Evolutionary conservation across 345 rosid species (phyloP), one percentile per base, ranked within the genome.

Genomic region (Gossypium thurberi): DNA sequence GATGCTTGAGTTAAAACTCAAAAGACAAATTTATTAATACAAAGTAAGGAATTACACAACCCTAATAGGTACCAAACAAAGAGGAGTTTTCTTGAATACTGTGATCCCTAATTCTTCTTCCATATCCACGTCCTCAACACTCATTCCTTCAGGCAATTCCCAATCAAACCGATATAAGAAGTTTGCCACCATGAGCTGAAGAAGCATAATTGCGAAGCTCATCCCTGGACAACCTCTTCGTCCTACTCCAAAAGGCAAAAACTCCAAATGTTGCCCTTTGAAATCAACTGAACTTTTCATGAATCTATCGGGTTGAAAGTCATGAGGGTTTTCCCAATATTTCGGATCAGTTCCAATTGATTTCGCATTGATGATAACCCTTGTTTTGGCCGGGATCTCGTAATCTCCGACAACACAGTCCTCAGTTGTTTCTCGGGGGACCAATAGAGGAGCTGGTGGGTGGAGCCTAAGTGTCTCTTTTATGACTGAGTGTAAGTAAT

Each of bases 201-300:
- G 65, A 51, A 85, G 17, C 58, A 72, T 60, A n/a, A 78, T 43
- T 1, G 80, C 86, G 7, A 89, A 79, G 33, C 74, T 77, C 0
- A 77, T 62, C n/a, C 90, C 94, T 0, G 94, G 94, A 53, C 94
- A 89, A 26, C 82, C 84, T 43, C 94, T 79, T 20, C 97, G 77
- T 2, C 97, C 92, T 1, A 79, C 66, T 20, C 94, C 92, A 50
- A 91, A 89, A 2, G 94, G 89, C 23, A 85, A 71, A 5, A 84
- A 15, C 77, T 87, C 89, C 33, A 77, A 91, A 68, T 85, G 53
- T 46, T 80, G 74, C 33, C 93, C 91, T 51, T 15, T 86, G 51
- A 78, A 88, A 70, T 91, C 91, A 13, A 84, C 17, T 3, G 82
- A 46, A 37, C 71, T 81, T 2, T 74, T 72, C 73, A 78, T 11